A percentile compares a stretch with the other conserved stretches of the same genome.
Conservation (phyloP, 306 rosid genomes). For the Dryas alaskensis region DNA sequence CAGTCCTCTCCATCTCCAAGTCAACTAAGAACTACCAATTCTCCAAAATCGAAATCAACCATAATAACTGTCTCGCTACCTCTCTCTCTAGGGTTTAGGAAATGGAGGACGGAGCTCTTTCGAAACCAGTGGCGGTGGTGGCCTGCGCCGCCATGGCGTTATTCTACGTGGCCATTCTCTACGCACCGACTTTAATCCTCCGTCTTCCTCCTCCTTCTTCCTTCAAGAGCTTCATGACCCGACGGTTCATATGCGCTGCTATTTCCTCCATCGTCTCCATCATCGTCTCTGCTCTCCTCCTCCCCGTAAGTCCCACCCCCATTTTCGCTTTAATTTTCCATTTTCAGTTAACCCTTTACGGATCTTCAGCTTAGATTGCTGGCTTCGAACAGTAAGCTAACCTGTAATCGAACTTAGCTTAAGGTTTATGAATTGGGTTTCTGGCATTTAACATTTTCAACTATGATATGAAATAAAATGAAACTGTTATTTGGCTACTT, state of each 20-base stretch:
- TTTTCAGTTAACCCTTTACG: neutral
- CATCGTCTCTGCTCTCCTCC: slow-evolving; percentile 45
- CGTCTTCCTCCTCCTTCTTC: slow-evolving; percentile 82
- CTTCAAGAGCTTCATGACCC: slow-evolving; percentile 49
- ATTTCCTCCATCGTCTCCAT: slow-evolving; percentile 63
- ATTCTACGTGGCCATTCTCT: slow-evolving; percentile 63
- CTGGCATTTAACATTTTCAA: neutral
- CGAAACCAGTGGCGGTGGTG: slow-evolving; percentile 44
- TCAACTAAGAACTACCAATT: neutral
- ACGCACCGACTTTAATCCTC: slow-evolving; percentile 73
- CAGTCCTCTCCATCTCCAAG: neutral
- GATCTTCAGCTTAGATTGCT: neutral
- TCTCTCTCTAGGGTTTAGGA: neutral
- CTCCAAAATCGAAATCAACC: neutral
- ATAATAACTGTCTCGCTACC: neutral
- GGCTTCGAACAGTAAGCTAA: neutral
- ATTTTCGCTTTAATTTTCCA: neutral
- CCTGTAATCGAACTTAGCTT: neutral
- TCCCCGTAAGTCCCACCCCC: slow-evolving; percentile 49
- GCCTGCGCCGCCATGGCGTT: slow-evolving; percentile 65
- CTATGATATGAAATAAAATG: neutral
- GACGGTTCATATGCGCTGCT: slow-evolving; percentile 77
- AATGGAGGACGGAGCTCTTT: slow-evolving; percentile 54
- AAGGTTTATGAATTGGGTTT: neutral
- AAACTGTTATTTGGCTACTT: neutral